Conservation (phyloP, 2,329 filamentous ascomycete species). For the Stagonosporopsis tanaceti region DNA sequence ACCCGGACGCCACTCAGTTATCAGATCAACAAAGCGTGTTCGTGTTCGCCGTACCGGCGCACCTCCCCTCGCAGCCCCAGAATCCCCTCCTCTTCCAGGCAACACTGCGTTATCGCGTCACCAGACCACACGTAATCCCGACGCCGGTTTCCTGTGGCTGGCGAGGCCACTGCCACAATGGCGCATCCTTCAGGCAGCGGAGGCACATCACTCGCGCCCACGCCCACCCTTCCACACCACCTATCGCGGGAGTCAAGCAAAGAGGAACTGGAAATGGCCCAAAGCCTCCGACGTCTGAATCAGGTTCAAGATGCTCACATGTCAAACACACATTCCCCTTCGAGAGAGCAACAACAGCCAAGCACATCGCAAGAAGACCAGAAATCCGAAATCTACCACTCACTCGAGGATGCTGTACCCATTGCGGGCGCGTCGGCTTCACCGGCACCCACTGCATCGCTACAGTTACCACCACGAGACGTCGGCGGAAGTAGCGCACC, state of each 20-base stretch:
- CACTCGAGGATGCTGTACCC: conserved; percentile 50
- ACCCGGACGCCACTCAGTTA: conserved; percentile 23
- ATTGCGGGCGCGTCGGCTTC: conserved; percentile 35
- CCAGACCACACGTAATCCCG: conserved; percentile 9
- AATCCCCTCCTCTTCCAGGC: conserved; percentile 10
- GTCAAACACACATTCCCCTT: conserved; percentile 26
- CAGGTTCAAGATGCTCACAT: conserved; percentile 52
- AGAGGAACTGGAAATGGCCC: conserved; percentile 60
- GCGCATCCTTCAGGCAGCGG: conserved; percentile 39
- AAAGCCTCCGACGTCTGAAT: conserved; percentile 54
- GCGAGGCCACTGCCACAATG: conserved; percentile 34
- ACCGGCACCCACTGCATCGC: conserved; percentile 32
- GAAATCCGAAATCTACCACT: conserved; percentile 49
- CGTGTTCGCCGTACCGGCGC: conserved; percentile 1
- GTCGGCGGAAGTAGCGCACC: conserved; percentile 42
- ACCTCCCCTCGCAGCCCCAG: conserved; percentile 8
- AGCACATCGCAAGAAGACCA: conserved; percentile 30
- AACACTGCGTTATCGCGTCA: conserved; percentile 32
- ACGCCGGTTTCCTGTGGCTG: conserved; percentile 21
- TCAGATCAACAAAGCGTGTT: conserved; percentile 18
- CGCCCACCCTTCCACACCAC: conserved; percentile 48
- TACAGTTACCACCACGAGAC: conserved; percentile 27
- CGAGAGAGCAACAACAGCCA: conserved; percentile 29
- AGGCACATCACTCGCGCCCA: conserved; percentile 49
- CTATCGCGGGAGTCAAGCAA: conserved; percentile 56